phyloP scores from a whole-genome alignment of 2,329 filamentous ascomycete species.

The Pseudophaeomoniella oleicola region DNA sequence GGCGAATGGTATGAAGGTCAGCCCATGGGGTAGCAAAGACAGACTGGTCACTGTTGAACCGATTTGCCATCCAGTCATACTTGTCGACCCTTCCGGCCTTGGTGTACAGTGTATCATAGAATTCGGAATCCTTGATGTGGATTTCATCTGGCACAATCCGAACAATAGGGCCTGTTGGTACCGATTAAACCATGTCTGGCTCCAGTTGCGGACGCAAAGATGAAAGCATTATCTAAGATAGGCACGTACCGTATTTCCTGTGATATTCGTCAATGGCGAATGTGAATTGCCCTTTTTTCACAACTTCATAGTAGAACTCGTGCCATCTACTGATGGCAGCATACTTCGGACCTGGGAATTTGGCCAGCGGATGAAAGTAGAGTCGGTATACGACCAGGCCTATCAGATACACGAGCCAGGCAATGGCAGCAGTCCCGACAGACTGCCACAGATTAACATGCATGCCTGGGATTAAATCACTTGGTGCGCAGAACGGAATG shows the following conservation, averaged over 20 bases:
- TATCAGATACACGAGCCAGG: no score
- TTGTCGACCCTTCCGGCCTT: conserved; percentile 15
- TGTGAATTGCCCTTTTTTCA: conserved; percentile 11
- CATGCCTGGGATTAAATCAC: no score
- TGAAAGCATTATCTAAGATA: no score
- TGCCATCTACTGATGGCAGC: conserved; percentile 9
- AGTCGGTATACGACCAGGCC: conserved; percentile 8
- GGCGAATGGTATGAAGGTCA: conserved; percentile 13
- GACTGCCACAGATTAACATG: no score
- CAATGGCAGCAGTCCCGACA: no score
- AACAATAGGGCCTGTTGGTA: conserved; percentile 16
- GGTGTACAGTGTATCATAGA: conserved; percentile 19
- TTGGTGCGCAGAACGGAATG: no score
- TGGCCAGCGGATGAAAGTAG: conserved; percentile 9
- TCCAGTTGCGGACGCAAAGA: no score
- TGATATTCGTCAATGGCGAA: conserved; percentile 14
- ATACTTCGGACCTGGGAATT: conserved; percentile 9
- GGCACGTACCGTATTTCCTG: conserved; percentile 13
- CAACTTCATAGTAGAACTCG: conserved; percentile 11
- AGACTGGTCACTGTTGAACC: conserved; percentile 7
- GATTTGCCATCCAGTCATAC: conserved; percentile 8
- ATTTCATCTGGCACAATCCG: conserved; percentile 19
- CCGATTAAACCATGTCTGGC: not conserved
- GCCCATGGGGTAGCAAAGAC: conserved; percentile 10
- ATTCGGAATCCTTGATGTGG: conserved; percentile 19